Percentiles rank a stretch among this genome's conserved stretches.
Conservation (phyloP, 2,329 filamentous ascomycete genomes). For the Trichoderma atrobrunneum region DNA sequence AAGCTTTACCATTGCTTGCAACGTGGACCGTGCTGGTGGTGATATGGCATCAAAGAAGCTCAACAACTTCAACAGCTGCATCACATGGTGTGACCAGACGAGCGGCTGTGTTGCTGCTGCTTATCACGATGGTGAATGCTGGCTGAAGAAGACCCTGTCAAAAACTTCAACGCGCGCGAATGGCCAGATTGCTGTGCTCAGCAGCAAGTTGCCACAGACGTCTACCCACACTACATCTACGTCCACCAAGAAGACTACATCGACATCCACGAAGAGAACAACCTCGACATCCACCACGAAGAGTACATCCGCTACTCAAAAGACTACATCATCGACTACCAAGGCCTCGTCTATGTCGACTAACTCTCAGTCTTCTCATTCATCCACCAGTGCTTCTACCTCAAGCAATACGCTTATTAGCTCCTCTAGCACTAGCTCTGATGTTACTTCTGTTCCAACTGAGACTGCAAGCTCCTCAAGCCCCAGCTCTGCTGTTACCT, state of each 20-base stretch:
- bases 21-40: not conserved
- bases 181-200: not conserved
- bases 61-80: not conserved
- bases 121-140: not conserved
- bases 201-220: not conserved
- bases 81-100: not conserved
- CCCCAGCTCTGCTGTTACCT: not conserved
- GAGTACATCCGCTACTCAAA: not conserved
- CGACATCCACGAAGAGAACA: not conserved
- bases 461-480: not conserved
- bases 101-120: not conserved
- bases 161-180: not conserved
- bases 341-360: not conserved
- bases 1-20: not conserved
- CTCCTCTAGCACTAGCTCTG: not conserved
- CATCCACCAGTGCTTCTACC: not conserved
- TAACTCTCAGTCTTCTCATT: not conserved
- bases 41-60: not conserved
- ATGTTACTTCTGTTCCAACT: not conserved
- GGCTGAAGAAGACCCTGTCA: not conserved
- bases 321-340: not conserved
- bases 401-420: not conserved
- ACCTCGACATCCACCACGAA: not conserved
- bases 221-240: not conserved
- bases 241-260: not conserved